These are phyloP conservation scores for Hypoxylon rickii DNA, from an alignment of 495 filamentous ascomycete genomes.

Conservation along the genomic window DNA sequence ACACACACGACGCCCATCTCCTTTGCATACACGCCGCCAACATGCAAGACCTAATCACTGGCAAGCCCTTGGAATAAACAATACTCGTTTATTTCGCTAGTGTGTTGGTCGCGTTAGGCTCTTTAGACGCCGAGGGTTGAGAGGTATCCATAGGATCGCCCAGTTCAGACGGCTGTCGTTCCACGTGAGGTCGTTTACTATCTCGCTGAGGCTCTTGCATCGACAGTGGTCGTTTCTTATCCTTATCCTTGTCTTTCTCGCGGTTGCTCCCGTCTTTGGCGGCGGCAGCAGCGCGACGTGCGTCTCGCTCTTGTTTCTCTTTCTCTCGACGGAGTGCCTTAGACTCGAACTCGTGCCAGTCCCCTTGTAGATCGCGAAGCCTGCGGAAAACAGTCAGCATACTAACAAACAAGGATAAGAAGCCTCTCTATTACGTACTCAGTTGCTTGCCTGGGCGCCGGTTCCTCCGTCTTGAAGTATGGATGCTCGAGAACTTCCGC, in stretches of 20 bases:
- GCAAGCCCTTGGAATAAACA: no score
- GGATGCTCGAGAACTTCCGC: slow-evolving; percentile 84
- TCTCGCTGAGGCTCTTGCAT: slow-evolving; percentile 41
- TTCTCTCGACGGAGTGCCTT: slow-evolving; percentile 93
- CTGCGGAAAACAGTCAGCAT: slow-evolving; percentile 48
- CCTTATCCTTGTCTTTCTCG: slow-evolving; percentile 57
- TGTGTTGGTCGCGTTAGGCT: slow-evolving; percentile 3
- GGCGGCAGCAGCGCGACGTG: slow-evolving; percentile 58
- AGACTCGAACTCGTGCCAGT: slow-evolving; percentile 99
- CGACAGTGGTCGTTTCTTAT: slow-evolving; percentile 54
- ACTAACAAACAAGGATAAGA: not conserved
- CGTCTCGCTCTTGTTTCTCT: slow-evolving; percentile 78
- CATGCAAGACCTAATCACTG: no score
- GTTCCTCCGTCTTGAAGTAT: slow-evolving; percentile 87
- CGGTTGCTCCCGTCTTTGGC: slow-evolving; percentile 45
- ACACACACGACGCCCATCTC: no score
- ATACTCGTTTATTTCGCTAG: slow-evolving; percentile 2
- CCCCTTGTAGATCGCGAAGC: slow-evolving; percentile 81
- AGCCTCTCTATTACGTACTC: slow-evolving; percentile 65
- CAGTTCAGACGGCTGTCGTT: slow-evolving; percentile 23
- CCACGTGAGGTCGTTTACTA: slow-evolving; percentile 49
- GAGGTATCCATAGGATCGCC: slow-evolving; percentile 9
- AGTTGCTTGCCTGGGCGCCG: slow-evolving; percentile 72
- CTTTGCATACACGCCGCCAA: no score
- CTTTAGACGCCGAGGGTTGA: slow-evolving; percentile 6